Base-by-base conservation (phyloP, 805 yeast species). In the Ogataea glucozyma region DNA sequence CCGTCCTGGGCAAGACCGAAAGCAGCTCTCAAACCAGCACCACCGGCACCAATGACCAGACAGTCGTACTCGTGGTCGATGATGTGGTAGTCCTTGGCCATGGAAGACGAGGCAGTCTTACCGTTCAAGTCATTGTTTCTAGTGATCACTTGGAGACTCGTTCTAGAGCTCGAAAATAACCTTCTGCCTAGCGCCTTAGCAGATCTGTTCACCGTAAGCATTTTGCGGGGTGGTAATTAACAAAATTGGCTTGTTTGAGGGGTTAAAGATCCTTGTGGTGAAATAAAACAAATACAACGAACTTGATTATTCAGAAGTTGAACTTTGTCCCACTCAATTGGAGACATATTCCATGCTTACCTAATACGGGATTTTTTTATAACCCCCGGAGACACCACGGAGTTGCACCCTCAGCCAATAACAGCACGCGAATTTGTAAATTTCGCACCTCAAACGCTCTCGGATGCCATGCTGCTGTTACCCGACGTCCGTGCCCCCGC, bases 11-110 rank as follows among this genome's bases (percentile, higher is more conserved):
- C 96, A 45, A 91, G 77, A 52, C 99, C 99, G 58, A 91, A 93
- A 27, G 99, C 98, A 31, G 99, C 99, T 72, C 99, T 83, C 48
- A 91, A 75, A 64, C 99, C 99, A 38, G 99, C 99, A 67, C 99
- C 99, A 62, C 99, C 99, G 44, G 99, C 99, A 62, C 99, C 99
- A 42, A 91, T 89, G 47, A 91, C 98, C 38, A 91, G 81, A 76
- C 97, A 89, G 73, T 91, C 99, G 70, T 93, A 91, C 69, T 93
- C 98, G 69, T 91, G 99, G 70, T 91, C 98, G 54, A 91, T 83
- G 51, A 91, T 83, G 62, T 88, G 93, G 69, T 93, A 91, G 62
- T 89, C 87, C 53, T 80, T 73, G 39, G 77, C 71, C 57, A 79
- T 71, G 46, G 76, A 72, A 37, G 69, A 64, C 17, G 84, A 70